Evolutionary conservation across 208 protist species (phyloP), one percentile per base, ranked within the genome.

Genomic region (Novymonas esmeraldas): DNA sequence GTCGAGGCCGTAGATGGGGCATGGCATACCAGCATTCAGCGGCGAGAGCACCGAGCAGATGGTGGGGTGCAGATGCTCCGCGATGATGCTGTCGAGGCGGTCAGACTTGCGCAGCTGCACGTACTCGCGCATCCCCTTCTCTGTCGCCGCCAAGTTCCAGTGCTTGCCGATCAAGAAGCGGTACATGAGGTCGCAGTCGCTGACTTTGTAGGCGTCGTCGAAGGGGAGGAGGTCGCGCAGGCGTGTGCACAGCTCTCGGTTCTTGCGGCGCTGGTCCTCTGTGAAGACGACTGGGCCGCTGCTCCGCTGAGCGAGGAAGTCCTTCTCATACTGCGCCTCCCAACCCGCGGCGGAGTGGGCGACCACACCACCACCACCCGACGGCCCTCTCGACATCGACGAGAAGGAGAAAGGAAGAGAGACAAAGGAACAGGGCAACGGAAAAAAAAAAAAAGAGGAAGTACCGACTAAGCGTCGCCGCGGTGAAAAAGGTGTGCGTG

Each of bases 111-210:
- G 79, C 49, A 82, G 46, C 48, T 24, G n/a, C 7, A 85, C 65
- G 68, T 95, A 95, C 16, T 56, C 51, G 6, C 80, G 78, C 28
- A 95, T 22, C 0, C 64, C 70, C 20, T 71, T 48, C 22, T 80
- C 80, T 6, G 90, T 66, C 24, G 54, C 28, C 16, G 59, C 36
- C 6, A 93, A 56, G 51, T 82, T 65, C 81, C 85, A 91, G 48
- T 85, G 66, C 41, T 72, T 78, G 26, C 69, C 87, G 61, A 95
- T 92, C 11, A 95, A 67, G 70, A 92, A 93, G 46, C 90, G 79
- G 52, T 92, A 95, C 33, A 95, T 64, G 11, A 95, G 50, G 54
- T 95, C 90, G 64, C 87, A 95, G 65, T 95, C 90, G 44, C 52
- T 89, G 11, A 81, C 33, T 60, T 92, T 93, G 54, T 90, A 66